Base-by-base conservation (phyloP, 345 rosid species). In the Hevea brasiliensis region DNA sequence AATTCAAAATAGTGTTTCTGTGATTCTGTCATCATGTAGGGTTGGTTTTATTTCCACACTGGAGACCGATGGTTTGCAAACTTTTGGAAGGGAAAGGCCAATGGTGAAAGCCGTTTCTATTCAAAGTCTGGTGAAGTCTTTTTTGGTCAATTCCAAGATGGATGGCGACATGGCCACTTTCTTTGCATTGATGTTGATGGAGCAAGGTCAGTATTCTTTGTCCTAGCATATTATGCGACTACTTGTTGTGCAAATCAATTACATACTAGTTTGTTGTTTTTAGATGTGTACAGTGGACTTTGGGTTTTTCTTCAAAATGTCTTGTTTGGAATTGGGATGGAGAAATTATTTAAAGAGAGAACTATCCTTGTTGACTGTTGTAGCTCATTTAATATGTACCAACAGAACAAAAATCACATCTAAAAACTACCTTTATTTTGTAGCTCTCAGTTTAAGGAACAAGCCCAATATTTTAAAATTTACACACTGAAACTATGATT, bases 1-100 rank as follows among this genome's bases (percentile, higher is more conserved):
- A 45, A 44, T 45, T 65, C 59, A 12, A 70, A 61, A 42, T 57
- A 24, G 58, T 53, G 23, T 72, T 65, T 75, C 40, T 45, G 58
- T 53, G 23, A 70, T 65, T 75, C 40, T 45, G 26, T 65, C 62
- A 47, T 79, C 51, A 18, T 79, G 63, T 77, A 92, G 95, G 98
- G 99, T 13, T 92, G 99, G 98, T 92, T 90, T 81, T 95, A 91
- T 84, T 95, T 92, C 82, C 96, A 87, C 78, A 81, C 85, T 29
- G 98, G 96, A 2, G 96, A 92, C 71, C 74, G 98, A 26, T 95
- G 98, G 98, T 92, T 95, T 83, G 94, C 94, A 73, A 92, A 92
- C 87, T 95, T 92, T 81, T 95, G 99, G 98, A 95, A 95, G 84
- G 98, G 99, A 80, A 92, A 91, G 82, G 96, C 96, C 61, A 88